Evolutionary conservation across 352 stramenopile genomes (phyloP), one percentile per base, ranked within the genome.

Genomic region (Phytophthora citricola): DNA sequence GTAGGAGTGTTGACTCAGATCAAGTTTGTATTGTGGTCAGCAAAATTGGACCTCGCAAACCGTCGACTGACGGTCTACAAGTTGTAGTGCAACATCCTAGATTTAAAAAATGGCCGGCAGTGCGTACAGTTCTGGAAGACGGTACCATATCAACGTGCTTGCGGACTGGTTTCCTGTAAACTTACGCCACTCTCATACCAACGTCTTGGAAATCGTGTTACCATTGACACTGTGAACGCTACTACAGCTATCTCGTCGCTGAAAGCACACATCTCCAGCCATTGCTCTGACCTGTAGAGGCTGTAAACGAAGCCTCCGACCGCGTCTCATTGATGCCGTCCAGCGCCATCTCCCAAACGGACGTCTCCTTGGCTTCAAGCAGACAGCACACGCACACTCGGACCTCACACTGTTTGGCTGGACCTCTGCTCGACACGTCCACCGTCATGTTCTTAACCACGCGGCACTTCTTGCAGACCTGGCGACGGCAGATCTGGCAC

Each of bases 381-480:
- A 86, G 40, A 57, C 80, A 89, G 20, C 41, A 64, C 26, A 83
- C 56, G 15, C 80, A 89, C 51, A 87, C 85, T 6, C 71, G 63
- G 20, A 87, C 47, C 12, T 64, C 20, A 4, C 63, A 67, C 17
- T 86, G 69, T 10, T 58, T 65, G 39, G 75, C 59, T 11, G 57
- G 50, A 0, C 48, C 61, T 45, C 74, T 68, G 15, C 17, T 44
- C 11, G 70, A 63, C n/a, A 87, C 57, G 52, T 89, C 76, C 17
- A 87, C 62, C 4, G 76, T 76, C 56, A 88, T 69, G 7, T 79
- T 81, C 57, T 88, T 88, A 17, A 72, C 48, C 0, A 90, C 68
- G 9, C 50, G 73, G 59, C 81, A 90, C 31, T 75, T 76, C 11
- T 43, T 31, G 55, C 81, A 90, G 5, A 84, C 45, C 15, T 71